Evolutionary conservation across 2,329 filamentous ascomycete genomes (phyloP), one percentile per base, ranked within the genome.

Genomic region (Fusarium gaditjirri): DNA sequence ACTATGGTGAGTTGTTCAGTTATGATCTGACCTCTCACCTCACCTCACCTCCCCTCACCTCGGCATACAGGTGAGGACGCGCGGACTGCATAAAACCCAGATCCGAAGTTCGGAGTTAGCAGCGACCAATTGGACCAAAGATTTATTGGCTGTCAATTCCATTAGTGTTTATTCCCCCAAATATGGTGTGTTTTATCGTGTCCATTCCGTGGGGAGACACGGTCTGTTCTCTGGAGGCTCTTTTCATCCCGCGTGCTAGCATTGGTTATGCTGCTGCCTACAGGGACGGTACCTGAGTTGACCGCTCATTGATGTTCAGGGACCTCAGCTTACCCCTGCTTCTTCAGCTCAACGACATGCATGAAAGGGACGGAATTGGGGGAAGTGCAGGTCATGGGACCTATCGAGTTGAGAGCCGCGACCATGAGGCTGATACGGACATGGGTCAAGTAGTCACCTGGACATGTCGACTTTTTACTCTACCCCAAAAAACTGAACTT

Each of bases 301-400:
- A 68, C 65, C 65, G 66, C 59, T 70, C 58, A 70, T 70, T 70
- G 33, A 50, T 38, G 50, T 13, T 27, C 27, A 21, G 49, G 42
- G n/a, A 43, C 29, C 44, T 69, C 54, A 56, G 56, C 64, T 68
- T 68, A 63, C 65, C 65, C 65, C 65, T 68, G 65, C 65, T 57
- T 68, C 31, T 43, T 68, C 65, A 68, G 65, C 62, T 68, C 62
- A 67, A 17, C 25, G 46, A 29, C 36, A 25, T 63, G 59, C 62
- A 55, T 23, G 39, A 17, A 31, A 31, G n/a, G 13, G 54, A 43
- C 35, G 39, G 56, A 33, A 21, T 31, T 31, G 23, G 23, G 27
- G 44, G 44, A 50, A 25, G 19, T 14, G n/a, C 25, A 38, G 25
- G 60, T 52, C 38, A 65, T 62, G 55, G 33, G 65, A 38, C 65